Conservation (phyloP, 2,329 filamentous ascomycete species). For the Aspergillus tamarii region DNA sequence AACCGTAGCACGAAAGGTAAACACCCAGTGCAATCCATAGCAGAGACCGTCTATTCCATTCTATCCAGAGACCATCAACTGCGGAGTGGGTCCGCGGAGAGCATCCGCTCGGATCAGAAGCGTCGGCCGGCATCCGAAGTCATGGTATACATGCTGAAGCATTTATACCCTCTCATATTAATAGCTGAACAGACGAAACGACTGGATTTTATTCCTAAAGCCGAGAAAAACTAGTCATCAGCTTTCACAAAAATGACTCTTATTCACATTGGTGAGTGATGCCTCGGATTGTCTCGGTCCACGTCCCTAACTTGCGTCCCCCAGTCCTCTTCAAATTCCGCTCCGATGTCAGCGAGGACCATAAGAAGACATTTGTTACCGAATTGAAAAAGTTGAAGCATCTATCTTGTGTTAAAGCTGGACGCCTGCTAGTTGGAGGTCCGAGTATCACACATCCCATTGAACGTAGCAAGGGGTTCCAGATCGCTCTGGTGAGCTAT, state of each 20-base stretch:
- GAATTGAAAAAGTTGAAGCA: slow-evolving; percentile 55
- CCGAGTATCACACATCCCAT: slow-evolving; percentile 58
- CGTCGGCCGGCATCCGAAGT: background rate
- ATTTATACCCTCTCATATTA: background rate
- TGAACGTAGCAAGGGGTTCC: slow-evolving; percentile 57
- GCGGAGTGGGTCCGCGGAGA: background rate
- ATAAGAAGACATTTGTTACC: slow-evolving; percentile 50
- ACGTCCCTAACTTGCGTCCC: background rate
- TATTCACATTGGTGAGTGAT: slow-evolving; percentile 7
- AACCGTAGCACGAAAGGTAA: too few species aligned
- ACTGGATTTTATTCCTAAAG: rapidly evolving
- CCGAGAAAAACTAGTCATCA: background rate
- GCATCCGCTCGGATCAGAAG: background rate
- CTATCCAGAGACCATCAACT: background rate
- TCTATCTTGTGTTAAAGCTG: slow-evolving; percentile 53
- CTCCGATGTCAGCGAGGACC: slow-evolving; percentile 44
- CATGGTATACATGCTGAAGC: background rate
- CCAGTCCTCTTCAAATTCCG: slow-evolving; percentile 57
- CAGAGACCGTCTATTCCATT: too few species aligned
- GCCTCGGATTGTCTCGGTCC: too few species aligned
- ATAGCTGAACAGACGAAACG: background rate
- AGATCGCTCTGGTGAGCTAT: slow-evolving; percentile 57
- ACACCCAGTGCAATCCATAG: too few species aligned
- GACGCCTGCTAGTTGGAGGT: slow-evolving; percentile 56
- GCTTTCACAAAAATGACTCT: slow-evolving; percentile 2